A percentile compares a stretch with the other conserved stretches of the same genome.
Evolutionary conservation across 148 eudicot genomes (phyloP).

Genomic region (Camellia granthamiana): DNA sequence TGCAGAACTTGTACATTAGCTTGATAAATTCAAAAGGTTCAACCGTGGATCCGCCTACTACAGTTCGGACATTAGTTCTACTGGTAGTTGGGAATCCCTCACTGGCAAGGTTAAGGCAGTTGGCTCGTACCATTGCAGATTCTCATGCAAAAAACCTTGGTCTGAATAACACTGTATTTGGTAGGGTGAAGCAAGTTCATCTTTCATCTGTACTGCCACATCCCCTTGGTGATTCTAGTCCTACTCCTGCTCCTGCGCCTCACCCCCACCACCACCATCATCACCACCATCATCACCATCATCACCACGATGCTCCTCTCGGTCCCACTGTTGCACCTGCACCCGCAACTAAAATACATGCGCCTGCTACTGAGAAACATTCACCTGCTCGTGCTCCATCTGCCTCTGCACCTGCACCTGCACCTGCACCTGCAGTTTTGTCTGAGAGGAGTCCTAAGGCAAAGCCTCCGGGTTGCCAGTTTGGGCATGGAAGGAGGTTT

Average conservation of each 20-base stretch:
- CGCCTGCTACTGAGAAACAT: conserved; percentile 29
- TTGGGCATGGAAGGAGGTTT: conserved; percentile 37
- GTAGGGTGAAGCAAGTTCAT: conserved; percentile 83
- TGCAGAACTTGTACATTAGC: conserved; percentile 86
- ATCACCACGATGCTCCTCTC: conserved; percentile 27
- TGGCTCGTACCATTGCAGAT: conserved; percentile 76
- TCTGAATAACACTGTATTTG: conserved; percentile 82
- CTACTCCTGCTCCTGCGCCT: conserved; percentile 71
- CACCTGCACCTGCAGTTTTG: conserved; percentile 42
- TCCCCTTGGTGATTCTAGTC: conserved; percentile 42
- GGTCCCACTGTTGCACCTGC: conserved; percentile 59
- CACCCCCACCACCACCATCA: conserved; percentile 49
- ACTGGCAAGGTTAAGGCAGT: conserved; percentile 68
- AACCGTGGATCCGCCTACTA: conserved; percentile 77
- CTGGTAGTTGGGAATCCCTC: conserved; percentile 68
- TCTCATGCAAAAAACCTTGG: conserved; percentile 84
- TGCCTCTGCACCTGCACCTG: conserved; percentile 39
- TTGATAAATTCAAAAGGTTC: conserved; percentile 82
- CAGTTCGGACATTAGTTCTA: conserved; percentile 64
- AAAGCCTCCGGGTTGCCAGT: conserved; percentile 64
- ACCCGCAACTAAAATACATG: conserved; percentile 32
- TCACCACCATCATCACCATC: conserved; percentile 55
- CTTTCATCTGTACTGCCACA: conserved; percentile 78
- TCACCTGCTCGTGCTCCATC: conserved; percentile 39
- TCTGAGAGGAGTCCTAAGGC: conserved; percentile 42